Evolutionary conservation across 179 eudicot species (phyloP).

Genomic region (Spinacia oleracea): DNA sequence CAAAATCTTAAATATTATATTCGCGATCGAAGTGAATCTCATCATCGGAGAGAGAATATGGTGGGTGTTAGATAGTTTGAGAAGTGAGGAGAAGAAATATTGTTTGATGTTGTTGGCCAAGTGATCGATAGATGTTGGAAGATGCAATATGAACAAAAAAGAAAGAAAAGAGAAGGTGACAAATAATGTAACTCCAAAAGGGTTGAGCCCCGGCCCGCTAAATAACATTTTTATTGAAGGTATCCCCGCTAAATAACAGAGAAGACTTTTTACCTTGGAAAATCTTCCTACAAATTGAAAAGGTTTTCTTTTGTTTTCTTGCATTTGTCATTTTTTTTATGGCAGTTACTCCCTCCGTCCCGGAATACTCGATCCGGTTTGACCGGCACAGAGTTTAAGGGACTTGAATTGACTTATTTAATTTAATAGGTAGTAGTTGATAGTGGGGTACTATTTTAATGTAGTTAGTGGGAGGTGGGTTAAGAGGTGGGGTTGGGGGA

Average conservation of each 20-base stretch:
- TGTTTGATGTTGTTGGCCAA: background rate
- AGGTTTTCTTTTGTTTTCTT: constrained; percentile 27
- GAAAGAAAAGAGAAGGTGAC: constrained; percentile 23
- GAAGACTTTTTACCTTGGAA: constrained; percentile 26
- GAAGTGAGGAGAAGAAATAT: background rate
- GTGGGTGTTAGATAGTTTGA: background rate
- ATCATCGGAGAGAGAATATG: background rate
- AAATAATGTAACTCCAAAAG: constrained; percentile 31
- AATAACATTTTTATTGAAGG: constrained; percentile 16
- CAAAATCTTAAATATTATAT: too few species aligned
- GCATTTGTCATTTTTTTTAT: constrained; percentile 21
- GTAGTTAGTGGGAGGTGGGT: too few species aligned
- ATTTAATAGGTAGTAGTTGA: too few species aligned
- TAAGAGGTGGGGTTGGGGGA: too few species aligned
- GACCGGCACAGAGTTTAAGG: too few species aligned
- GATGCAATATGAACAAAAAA: constrained; percentile 22
- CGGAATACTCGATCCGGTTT: too few species aligned
- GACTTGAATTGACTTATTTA: too few species aligned
- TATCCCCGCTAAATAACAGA: constrained; percentile 33
- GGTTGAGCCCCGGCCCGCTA: constrained; percentile 28
- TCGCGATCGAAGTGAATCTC: background rate
- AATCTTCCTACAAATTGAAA: background rate
- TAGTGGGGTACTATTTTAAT: too few species aligned
- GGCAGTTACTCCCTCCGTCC: too few species aligned
- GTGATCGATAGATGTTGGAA: constrained; percentile 22